Base-by-base conservation (phyloP, 2,329 filamentous ascomycete species). In the Cercospora berteroae region DNA sequence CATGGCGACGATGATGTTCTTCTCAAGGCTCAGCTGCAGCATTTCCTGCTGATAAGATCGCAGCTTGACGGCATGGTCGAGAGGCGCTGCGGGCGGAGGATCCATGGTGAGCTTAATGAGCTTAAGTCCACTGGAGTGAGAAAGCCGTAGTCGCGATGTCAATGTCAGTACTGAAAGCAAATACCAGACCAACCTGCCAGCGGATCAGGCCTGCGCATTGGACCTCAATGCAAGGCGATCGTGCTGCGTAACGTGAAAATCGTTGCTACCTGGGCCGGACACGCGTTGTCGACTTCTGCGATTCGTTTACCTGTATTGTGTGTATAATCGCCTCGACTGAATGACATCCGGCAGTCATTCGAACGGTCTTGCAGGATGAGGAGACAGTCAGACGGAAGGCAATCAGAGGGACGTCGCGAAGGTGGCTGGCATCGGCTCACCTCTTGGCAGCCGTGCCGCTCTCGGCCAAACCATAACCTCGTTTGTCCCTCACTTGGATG, bases 31-130 rank as follows among this genome's bases (percentile, higher is more conserved):
- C 64, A 78, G 77, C 50, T 82, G 78, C 2, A 84, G 77, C 82
- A 84, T 84, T 71, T 84, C 82, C 71, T 79, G 74, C 76, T 84
- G 83, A 67, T 84, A 84, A 1, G 79, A 77, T 10, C 82, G 80
- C 5, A 82, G 74, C 25, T 48, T 64, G 50, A 63, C 16, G 48
- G 48, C 48, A 13, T 27, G 6, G 23, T 27, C 48, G 48, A 2
- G 48, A 29, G 48, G 20, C 23, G 48, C 48, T 55, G 48, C 48
- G 13, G 23, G 23, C n/a, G 5, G 13, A n/a, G 13, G 13, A 1
- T 25, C 12, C 48, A 52, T 55, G 23, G 8, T 27, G 48, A 27
- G 8, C 12, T n/a, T n/a, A n/a, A n/a, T n/a, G n/a, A n/a, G n/a
- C n/a, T n/a, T n/a, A n/a, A n/a, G n/a, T n/a, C n/a, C 5, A 16